A percentile compares a stretch with the other conserved stretches of the same genome.
These are phyloP conservation scores for Botrytis aclada DNA, from an alignment of 2,329 filamentous ascomycete genomes.

Conservation along the genomic window DNA sequence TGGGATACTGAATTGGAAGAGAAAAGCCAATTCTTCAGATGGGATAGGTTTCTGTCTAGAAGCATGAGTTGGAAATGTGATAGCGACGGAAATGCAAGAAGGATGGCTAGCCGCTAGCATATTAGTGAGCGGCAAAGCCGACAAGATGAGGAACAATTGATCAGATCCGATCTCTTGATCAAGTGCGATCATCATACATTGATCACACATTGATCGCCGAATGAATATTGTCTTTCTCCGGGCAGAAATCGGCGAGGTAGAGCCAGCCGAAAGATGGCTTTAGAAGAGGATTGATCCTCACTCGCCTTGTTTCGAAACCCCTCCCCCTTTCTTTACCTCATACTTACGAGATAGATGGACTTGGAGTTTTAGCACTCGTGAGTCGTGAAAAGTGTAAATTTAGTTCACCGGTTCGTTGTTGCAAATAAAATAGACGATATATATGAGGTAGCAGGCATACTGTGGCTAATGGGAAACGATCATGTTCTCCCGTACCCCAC, in stretches of 20 bases:
- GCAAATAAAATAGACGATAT: neutral
- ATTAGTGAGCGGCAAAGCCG: neutral
- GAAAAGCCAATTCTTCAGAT: neutral
- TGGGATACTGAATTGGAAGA: neutral
- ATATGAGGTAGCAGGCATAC: conserved; percentile 13
- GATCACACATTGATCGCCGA: neutral
- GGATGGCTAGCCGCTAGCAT: neutral
- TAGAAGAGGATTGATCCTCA: neutral
- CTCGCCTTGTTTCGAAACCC: neutral
- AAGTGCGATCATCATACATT: neutral
- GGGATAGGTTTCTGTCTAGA: neutral
- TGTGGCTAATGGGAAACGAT: neutral
- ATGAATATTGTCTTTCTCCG: neutral
- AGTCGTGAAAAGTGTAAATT: neutral
- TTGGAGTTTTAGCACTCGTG: neutral
- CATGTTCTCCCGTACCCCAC: neutral
- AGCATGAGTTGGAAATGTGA: neutral
- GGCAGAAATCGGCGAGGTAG: neutral
- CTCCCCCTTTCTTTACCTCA: neutral
- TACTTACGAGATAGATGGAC: conserved; percentile 10
- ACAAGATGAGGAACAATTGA: neutral
- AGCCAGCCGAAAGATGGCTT: neutral
- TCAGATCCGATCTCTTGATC: neutral
- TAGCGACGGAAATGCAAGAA: neutral
- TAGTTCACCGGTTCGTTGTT: neutral